These are phyloP conservation scores for Aspergillus pseudoglaucus DNA, from an alignment of 2,329 filamentous ascomycete genomes.

Conservation along the genomic window DNA sequence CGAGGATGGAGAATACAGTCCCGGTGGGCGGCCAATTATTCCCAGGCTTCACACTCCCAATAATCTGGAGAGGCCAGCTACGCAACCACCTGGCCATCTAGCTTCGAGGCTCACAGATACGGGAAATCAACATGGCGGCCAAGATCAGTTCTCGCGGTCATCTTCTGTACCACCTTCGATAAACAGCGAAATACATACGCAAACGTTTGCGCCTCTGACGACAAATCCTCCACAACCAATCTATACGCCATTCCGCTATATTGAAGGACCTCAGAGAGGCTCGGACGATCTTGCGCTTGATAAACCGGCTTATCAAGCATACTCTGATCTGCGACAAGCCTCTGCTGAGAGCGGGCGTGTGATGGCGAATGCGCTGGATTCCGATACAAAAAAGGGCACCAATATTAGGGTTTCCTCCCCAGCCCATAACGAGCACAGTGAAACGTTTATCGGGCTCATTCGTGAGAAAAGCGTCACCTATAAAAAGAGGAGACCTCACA, in stretches of 20 bases:
- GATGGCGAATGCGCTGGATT: slow-evolving; percentile 29
- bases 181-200: slow-evolving; percentile 12
- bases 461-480: slow-evolving; percentile 41
- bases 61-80: slow-evolving; percentile 20
- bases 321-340: slow-evolving; percentile 42
- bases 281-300: slow-evolving; percentile 33
- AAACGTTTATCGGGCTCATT: slow-evolving; percentile 44
- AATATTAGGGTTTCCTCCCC: slow-evolving; percentile 13
- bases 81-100: slow-evolving; percentile 15
- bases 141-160: slow-evolving; percentile 11
- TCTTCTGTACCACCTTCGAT: slow-evolving; percentile 22
- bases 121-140: neutral
- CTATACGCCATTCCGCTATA: slow-evolving; percentile 43
- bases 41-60: slow-evolving; percentile 17
- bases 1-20: slow-evolving; percentile 42
- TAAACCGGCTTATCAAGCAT: slow-evolving; percentile 41
- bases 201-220: slow-evolving; percentile 21
- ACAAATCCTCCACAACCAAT: slow-evolving; percentile 35
- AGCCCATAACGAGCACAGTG: slow-evolving; percentile 30
- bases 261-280: slow-evolving; percentile 36
- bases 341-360: slow-evolving; percentile 39
- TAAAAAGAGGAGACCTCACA: slow-evolving; percentile 20
- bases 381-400: slow-evolving; percentile 11
- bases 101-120: slow-evolving; percentile 2
- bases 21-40: slow-evolving; percentile 47